Conservation (phyloP, 228 moss, liverwort and hornwort species). For the Sphagnum fallax region DNA sequence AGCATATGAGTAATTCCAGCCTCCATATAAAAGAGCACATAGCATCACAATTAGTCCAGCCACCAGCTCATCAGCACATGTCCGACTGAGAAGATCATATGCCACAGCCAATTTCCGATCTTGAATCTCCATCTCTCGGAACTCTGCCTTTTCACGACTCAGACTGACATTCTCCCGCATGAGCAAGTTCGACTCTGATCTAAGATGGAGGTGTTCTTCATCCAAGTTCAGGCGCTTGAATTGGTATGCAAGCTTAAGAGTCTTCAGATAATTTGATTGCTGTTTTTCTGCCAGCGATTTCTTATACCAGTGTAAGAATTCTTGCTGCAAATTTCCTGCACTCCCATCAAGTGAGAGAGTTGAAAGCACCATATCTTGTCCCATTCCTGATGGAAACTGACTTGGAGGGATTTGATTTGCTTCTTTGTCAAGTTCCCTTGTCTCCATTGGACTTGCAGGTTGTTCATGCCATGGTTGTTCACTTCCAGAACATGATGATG, state of each 20-base stretch:
- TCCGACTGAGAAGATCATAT: conserved; percentile 37
- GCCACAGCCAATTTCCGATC: conserved; percentile 60
- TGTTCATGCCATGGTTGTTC: not conserved
- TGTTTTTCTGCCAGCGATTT: conserved; percentile 25
- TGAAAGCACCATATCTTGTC: conserved; percentile 8
- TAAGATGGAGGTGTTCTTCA: conserved; percentile 61
- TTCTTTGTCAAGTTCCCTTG: conserved; percentile 21
- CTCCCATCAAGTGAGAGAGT: conserved; percentile 9
- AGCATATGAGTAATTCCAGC: conserved; percentile 73
- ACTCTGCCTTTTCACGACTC: conserved; percentile 47
- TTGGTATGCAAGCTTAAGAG: conserved; percentile 52
- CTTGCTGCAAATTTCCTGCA: conserved; percentile 27
- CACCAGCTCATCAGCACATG: conserved; percentile 87
- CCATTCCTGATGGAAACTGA: conserved; percentile 23
- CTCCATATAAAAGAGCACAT: conserved; percentile 53
- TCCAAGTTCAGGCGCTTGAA: conserved; percentile 53
- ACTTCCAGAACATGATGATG: conserved; percentile 8
- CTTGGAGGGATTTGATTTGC: conserved; percentile 15
- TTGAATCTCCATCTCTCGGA: conserved; percentile 62
- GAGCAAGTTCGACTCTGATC: conserved; percentile 58
- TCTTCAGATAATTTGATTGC: conserved; percentile 46
- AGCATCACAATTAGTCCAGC: conserved; percentile 85
- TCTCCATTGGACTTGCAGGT: conserved; percentile 14
- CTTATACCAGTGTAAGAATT: conserved; percentile 34
- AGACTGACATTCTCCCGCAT: conserved; percentile 72